Percentiles rank a stretch among this genome's conserved stretches.
phyloP scores from a whole-genome alignment of 768 basidiomycete genomes.

The Lanmaoa rubissima region DNA sequence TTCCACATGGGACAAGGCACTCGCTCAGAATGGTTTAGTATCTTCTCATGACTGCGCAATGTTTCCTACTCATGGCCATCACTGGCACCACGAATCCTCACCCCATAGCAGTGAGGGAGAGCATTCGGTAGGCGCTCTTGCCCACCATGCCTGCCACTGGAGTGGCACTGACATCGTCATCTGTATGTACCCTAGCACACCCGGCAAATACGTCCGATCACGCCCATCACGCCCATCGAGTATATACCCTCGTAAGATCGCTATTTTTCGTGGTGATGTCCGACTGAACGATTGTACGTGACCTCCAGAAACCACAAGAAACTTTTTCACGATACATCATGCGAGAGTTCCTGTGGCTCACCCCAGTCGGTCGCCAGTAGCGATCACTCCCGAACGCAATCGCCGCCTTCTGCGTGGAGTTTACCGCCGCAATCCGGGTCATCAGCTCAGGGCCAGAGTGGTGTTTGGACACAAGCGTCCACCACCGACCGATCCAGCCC shows the following conservation, averaged over 20 bases:
- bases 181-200: conserved; percentile 19
- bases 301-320: conserved; percentile 31
- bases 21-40: conserved; percentile 38
- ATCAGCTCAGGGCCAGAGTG: conserved; percentile 23
- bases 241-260: conserved; percentile 31
- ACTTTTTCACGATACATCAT: conserved; percentile 32
- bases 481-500: conserved; percentile 34
- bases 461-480: conserved; percentile 28
- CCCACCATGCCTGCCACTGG: not conserved
- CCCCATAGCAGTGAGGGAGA: conserved; percentile 28
- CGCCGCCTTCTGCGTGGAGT: conserved; percentile 44
- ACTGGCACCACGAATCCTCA: conserved; percentile 23
- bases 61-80: conserved; percentile 32
- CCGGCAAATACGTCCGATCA: conserved; percentile 35
- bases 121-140: conserved; percentile 23
- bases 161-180: conserved; percentile 12
- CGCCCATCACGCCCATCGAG: conserved; percentile 36
- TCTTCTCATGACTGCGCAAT: conserved; percentile 36
- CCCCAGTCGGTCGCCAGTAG: conserved; percentile 38
- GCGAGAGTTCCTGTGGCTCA: conserved; percentile 30
- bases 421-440: conserved; percentile 38
- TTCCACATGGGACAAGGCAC: conserved; percentile 36
- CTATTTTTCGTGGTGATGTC: conserved; percentile 7
- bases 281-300: conserved; percentile 11
- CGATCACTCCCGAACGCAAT: conserved; percentile 47